These are phyloP conservation scores for Dothidotthia symphoricarpi DNA, from an alignment of 2,329 filamentous ascomycete species.

Conservation along the genomic window DNA sequence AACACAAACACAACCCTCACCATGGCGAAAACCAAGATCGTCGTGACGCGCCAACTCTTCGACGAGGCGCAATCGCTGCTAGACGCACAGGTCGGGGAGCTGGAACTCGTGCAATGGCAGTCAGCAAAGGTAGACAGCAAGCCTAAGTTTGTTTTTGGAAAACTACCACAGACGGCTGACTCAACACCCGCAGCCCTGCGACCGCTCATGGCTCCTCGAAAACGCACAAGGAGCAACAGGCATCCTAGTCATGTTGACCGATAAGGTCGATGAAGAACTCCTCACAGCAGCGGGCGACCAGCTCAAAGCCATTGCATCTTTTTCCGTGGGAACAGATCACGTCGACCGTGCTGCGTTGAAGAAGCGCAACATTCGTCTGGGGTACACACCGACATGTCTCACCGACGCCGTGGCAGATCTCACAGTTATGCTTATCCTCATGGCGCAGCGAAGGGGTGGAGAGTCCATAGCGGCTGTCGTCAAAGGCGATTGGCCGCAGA, in stretches of 20 bases:
- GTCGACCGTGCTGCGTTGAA: conserved; percentile 26
- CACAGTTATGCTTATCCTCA: conserved; percentile 33
- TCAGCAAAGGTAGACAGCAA: conserved; percentile 19
- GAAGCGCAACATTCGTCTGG: conserved; percentile 27
- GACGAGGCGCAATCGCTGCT: conserved; percentile 23
- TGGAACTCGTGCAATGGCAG: conserved; percentile 33
- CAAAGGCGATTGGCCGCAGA: conserved; percentile 30
- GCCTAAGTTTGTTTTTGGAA: neutral
- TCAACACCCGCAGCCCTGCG: conserved; percentile 21
- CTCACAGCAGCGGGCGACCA: conserved; percentile 20
- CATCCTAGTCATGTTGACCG: conserved; percentile 30
- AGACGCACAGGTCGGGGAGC: conserved; percentile 13
- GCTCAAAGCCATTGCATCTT: conserved; percentile 31
- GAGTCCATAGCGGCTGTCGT: conserved; percentile 27
- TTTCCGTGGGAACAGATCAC: conserved; percentile 35
- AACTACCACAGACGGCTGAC: conserved; percentile 8
- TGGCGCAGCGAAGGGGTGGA: conserved; percentile 32
- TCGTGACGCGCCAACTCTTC: conserved; percentile 30
- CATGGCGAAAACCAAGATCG: conserved; percentile 28
- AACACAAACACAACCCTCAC: conserved; percentile 9
- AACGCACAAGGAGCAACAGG: conserved; percentile 25
- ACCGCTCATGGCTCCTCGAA: conserved; percentile 29
- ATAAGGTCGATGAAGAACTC: conserved; percentile 29
- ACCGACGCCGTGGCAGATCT: conserved; percentile 35
- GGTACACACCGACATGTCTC: conserved; percentile 32